A percentile compares a stretch with the other conserved stretches of the same genome.
These are phyloP conservation scores for Fusarium sp. DNA, from an alignment of 2,329 filamentous ascomycete genomes.

Conservation along the genomic window DNA sequence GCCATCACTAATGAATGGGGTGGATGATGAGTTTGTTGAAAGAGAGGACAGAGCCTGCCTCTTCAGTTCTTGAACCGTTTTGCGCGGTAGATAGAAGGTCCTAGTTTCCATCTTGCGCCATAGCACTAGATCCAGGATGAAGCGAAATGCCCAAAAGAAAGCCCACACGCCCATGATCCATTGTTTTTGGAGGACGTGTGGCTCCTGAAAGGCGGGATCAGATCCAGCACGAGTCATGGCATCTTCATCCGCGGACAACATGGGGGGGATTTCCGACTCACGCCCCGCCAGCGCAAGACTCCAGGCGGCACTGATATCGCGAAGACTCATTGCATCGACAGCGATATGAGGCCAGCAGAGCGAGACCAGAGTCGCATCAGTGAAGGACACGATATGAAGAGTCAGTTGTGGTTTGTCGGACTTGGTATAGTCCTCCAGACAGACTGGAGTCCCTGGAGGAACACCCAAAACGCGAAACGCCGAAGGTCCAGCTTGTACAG, in stretches of 20 bases:
- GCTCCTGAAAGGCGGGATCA: conserved; percentile 1
- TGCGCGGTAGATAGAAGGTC: conserved; percentile 6
- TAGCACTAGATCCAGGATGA: not conserved
- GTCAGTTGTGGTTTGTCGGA: conserved; percentile 24
- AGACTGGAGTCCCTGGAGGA: not conserved
- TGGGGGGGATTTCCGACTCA: not conserved
- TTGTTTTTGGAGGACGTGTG: not conserved
- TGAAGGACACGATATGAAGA: conserved; percentile 23
- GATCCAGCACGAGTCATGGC: conserved; percentile 19
- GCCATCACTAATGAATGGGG: conserved; percentile 15
- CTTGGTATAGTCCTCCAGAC: conserved; percentile 16
- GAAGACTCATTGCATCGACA: conserved; percentile 17
- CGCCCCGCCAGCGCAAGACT: conserved; percentile 16
- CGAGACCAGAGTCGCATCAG: conserved; percentile 26
- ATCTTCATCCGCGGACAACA: conserved; percentile 15
- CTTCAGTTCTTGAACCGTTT: not conserved
- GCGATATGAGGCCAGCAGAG: conserved; percentile 26
- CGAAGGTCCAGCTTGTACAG: not conserved
- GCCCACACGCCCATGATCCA: conserved; percentile 9
- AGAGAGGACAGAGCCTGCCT: not conserved
- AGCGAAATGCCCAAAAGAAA: conserved; percentile 7
- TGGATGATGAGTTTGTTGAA: not conserved
- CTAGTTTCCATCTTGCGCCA: conserved; percentile 19
- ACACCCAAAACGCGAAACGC: not conserved
- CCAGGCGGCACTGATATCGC: conserved; percentile 18